These are phyloP conservation scores for Chrysosporium keratinophilum DNA, from an alignment of 2,329 filamentous ascomycete species.

Conservation along the genomic window DNA sequence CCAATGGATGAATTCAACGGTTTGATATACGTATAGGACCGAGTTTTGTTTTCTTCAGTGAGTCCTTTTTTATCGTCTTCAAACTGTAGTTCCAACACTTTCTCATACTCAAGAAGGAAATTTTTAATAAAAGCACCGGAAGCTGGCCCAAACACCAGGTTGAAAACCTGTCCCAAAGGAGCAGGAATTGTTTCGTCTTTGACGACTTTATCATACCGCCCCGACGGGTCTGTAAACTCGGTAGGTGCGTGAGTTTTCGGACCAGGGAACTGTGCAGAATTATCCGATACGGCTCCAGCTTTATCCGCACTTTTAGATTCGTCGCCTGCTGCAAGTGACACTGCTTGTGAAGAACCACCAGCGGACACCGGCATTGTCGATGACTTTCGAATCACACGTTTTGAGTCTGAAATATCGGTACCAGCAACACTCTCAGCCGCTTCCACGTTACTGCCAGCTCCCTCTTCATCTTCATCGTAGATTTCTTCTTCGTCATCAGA, in stretches of 20 bases:
- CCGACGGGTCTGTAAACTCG: conserved; percentile 66
- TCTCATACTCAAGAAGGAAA: conserved; percentile 78
- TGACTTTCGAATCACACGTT: conserved; percentile 57
- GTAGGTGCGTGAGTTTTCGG: conserved; percentile 72
- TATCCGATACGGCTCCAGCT: conserved; percentile 27
- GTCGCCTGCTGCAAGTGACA: conserved; percentile 25
- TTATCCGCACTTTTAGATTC: conserved; percentile 43
- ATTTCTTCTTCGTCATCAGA: conserved; percentile 61
- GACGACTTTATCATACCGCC: conserved; percentile 74
- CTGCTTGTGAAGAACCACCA: conserved; percentile 28
- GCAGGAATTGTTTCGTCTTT: conserved; percentile 80
- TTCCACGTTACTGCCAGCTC: conserved; percentile 48
- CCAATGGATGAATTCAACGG: conserved; percentile 75
- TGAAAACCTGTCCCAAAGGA: conserved; percentile 84
- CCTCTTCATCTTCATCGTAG: conserved; percentile 44
- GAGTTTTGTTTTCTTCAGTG: conserved; percentile 60
- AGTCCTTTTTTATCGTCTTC: conserved; percentile 71
- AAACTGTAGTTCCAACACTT: conserved; percentile 76
- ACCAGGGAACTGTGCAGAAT: conserved; percentile 62
- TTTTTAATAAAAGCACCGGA: conserved; percentile 76
- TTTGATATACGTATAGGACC: conserved; percentile 82
- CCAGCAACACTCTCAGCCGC: conserved; percentile 45
- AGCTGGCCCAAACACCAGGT: conserved; percentile 69
- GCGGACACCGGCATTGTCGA: conserved; percentile 44
- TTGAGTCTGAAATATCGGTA: conserved; percentile 42